These are phyloP conservation scores for Suhomyces maxii DNA, from an alignment of 1,139 yeast species.

Conservation along the genomic window DNA sequence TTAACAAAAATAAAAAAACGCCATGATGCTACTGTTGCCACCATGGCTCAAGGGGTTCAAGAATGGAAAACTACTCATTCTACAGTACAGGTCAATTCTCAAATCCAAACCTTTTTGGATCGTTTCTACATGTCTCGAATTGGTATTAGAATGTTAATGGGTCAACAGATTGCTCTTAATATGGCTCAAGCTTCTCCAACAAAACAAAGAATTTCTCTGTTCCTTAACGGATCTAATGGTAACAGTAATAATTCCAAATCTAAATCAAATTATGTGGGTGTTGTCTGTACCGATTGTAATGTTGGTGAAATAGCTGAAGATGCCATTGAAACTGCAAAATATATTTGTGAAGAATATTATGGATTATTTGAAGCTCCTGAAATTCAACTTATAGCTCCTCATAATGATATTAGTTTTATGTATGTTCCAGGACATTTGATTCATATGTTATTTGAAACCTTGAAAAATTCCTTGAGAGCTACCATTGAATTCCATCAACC, in stretches of 20 bases:
- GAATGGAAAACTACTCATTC: constrained; percentile 74
- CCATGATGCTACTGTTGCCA: constrained; percentile 92
- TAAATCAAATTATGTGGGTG: constrained; percentile 69
- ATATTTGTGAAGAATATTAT: constrained; percentile 85
- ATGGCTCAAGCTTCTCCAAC: constrained; percentile 60
- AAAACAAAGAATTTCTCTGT: constrained; percentile 35
- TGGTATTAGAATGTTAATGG: constrained; percentile 86
- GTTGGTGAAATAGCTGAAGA: constrained; percentile 78
- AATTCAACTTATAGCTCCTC: constrained; percentile 72
- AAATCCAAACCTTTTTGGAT: constrained; percentile 76
- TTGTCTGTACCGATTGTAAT: constrained; percentile 78
- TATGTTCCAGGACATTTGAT: constrained; percentile 89
- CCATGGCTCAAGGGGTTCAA: constrained; percentile 89
- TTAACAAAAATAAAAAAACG: constrained; percentile 72
- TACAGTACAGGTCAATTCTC: constrained; percentile 53
- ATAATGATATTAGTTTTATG: constrained; percentile 68
- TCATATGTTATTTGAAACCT: constrained; percentile 83
- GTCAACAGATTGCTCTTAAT: constrained; percentile 82
- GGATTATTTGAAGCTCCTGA: constrained; percentile 81
- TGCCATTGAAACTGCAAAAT: constrained; percentile 84
- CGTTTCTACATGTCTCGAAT: constrained; percentile 84
- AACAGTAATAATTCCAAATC: constrained; percentile 9
- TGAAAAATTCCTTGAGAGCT: constrained; percentile 81
- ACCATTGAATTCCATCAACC: constrained; percentile 75
- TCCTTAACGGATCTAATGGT: constrained; percentile 33